Base-by-base conservation (phyloP, 352 stramenopile species). In the Pythium plurisporium region DNA sequence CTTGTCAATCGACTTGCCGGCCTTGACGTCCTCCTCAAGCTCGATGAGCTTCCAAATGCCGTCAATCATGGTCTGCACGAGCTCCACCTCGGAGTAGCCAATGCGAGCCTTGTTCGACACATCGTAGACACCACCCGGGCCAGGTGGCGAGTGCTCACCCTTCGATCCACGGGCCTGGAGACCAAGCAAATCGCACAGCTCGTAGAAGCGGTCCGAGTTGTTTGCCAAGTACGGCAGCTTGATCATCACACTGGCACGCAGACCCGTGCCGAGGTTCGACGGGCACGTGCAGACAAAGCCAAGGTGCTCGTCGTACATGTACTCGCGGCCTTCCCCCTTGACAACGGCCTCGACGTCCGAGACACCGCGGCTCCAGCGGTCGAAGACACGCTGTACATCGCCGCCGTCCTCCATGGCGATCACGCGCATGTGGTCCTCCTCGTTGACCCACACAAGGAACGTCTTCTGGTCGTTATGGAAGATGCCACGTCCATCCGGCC, bases 401-500 rank as follows among this genome's bases (percentile, higher is more conserved):
- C 91, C 91, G 37, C 91, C 92, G 37, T 92, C 79, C 58, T 95
- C 78, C 85, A 95, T 94, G 34, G 74, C 86, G 49, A 95, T 95
- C 29, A 96, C 90, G 19, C 86, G 81, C 79, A 91, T 94, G 73
- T 96, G 87, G 69, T 96, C 87, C 36, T 95, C 86, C 53, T 96
- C 87, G 56, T 96, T 96, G 49, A 77, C 74, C 87, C 87, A 96
- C 17, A 89, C 82, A 9, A 98, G 74, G 48, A 96, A 95, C 11
- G 86, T 88, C 57, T 96, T 95, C 50, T 82, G 73, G 64, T 96
- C 74, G 55, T 97, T 96, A 68, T 96, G 84, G 66, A 94, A 98
- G 56, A 98, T 94, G n/a, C 89, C 94, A 58, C 94, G 79, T 19
- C 81, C 91, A 55, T 92, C 87, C 0, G 94, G 94, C 91, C 94